A percentile compares a stretch with the other conserved stretches of the same genome.
Conservation (phyloP, 257 asterid genomes). For the Solanum sejunctum region DNA sequence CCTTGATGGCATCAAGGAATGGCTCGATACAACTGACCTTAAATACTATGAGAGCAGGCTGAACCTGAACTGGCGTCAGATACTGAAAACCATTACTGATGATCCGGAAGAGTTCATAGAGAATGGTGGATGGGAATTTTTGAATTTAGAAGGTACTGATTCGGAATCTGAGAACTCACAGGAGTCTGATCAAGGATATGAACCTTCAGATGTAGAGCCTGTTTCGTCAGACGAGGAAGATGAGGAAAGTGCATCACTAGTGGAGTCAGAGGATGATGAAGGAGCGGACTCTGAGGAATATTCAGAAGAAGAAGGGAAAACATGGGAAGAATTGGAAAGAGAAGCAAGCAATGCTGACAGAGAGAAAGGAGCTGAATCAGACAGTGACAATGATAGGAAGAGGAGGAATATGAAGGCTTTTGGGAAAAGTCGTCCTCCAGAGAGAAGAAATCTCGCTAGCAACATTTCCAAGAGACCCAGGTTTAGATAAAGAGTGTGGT, state of each 20-base stretch:
- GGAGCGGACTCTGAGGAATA: slow-evolving; percentile 9
- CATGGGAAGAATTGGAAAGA: slow-evolving; percentile 18
- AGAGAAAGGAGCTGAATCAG: slow-evolving; percentile 13
- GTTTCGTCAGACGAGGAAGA: slow-evolving; percentile 12
- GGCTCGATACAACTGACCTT: slow-evolving; percentile 18
- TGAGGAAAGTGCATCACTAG: slow-evolving; percentile 13
- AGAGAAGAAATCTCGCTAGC: slow-evolving; percentile 24
- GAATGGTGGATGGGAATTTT: slow-evolving; percentile 21
- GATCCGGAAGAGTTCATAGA: slow-evolving; percentile 15
- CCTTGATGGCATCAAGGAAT: slow-evolving; percentile 19
- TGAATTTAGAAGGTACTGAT: slow-evolving; percentile 13
- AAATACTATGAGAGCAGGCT: slow-evolving; percentile 21
- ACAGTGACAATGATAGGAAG: slow-evolving; percentile 20
- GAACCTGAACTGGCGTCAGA: slow-evolving; percentile 17
- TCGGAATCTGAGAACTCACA: slow-evolving; percentile 9
- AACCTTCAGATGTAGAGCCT: slow-evolving; percentile 13
- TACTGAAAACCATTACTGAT: slow-evolving; percentile 13
- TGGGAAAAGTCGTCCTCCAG: slow-evolving; percentile 25
- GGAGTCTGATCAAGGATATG: slow-evolving; percentile 19
- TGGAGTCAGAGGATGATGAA: slow-evolving; percentile 13
- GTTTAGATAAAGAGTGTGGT: slow-evolving; percentile 28
- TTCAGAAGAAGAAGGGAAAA: slow-evolving; percentile 16
- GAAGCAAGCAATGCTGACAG: slow-evolving; percentile 15
- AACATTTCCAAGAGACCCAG: slow-evolving; percentile 34
- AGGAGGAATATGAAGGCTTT: slow-evolving; percentile 17